A percentile compares a stretch with the other conserved stretches of the same genome.
Conservation (phyloP, 2,329 filamentous ascomycete genomes). For the Colletotrichum trifolii region DNA sequence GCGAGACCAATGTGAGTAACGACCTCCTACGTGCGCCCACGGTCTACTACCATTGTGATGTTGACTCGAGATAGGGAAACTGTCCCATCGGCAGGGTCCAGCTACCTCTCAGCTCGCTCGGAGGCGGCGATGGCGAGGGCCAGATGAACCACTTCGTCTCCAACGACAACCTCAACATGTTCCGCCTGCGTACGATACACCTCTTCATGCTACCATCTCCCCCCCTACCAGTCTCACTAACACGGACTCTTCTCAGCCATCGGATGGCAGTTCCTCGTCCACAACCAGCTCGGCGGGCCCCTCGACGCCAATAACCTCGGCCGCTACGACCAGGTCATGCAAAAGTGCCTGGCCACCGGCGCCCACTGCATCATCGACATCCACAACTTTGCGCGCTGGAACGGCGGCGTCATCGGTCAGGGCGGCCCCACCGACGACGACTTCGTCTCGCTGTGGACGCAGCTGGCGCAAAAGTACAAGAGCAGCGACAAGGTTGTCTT, state of each 20-base stretch:
- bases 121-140: constrained; percentile 52
- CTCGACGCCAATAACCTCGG: constrained; percentile 60
- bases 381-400: constrained; percentile 70
- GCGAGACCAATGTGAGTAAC: constrained; percentile 53
- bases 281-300: constrained; percentile 59
- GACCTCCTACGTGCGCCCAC: neutral
- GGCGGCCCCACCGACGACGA: constrained; percentile 70
- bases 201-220: too few relatives aligned
- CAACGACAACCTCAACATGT: constrained; percentile 64
- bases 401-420: constrained; percentile 72
- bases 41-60: neutral
- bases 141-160: constrained; percentile 69
- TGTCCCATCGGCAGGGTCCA: constrained; percentile 50
- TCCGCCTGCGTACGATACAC: constrained; percentile 48
- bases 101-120: constrained; percentile 47
- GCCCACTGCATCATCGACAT: constrained; percentile 70
- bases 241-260: constrained; percentile 39
- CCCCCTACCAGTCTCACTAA: constrained; percentile 47
- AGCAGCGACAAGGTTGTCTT: constrained; percentile 66
- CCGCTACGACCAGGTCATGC: constrained; percentile 66
- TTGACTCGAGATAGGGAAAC: constrained; percentile 45
- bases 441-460: constrained; percentile 68
- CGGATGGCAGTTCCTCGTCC: constrained; percentile 69
- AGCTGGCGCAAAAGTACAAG: constrained; percentile 69
- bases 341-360: constrained; percentile 66